Evolutionary conservation across 2,329 filamentous ascomycete genomes (phyloP), one percentile per base, ranked within the genome.

Genomic region (Alternaria solani): DNA sequence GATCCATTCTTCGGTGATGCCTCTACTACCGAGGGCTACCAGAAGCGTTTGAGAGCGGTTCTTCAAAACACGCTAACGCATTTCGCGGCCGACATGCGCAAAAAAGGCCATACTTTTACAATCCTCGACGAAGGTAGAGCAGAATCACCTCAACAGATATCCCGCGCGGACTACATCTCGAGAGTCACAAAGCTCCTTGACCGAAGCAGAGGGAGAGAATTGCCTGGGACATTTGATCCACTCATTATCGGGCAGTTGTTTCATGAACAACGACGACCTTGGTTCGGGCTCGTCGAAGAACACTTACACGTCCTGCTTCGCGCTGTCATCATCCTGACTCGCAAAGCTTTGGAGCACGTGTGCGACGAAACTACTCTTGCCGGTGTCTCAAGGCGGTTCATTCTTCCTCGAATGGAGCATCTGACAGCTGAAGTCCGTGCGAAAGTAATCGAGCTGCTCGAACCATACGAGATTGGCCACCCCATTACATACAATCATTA

Each of bases 1-100:
- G 76, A 85, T 59, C 36, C 67, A 0, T 88, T 88, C 70, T 88
- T 88, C 57, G 78, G 66, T 5, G 48, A 65, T 11, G 63, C 64
- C 2, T 57, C 48, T 5, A 62, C 59, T 4, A 26, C 16, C 1
- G 58, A 51, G 9, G 65, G 63, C 5, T 68, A 71, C 28, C 55
- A 70, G 16, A 68, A 62, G 43, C 68, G 67, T 18, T 12, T 72
- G 4, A 56, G 70, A 43, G 71, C 70, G 44, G 57, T 69, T 4
- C 41, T 72, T 1, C 71, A 74, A 28, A 73, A 71, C 26, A 49
- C 30, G 5, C 48, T 67, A n/a, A 65, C 60, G 16, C 56, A 65
- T 0, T 71, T 71, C 16, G 65, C 63, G 7, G 48, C 59, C 32
- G 36, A 25, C 5, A 71, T 72, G 64, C 63, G 61, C 4, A 44